Evolutionary conservation across 306 rosid species (phyloP).

Genomic region (Hippophae gyantsensis): DNA sequence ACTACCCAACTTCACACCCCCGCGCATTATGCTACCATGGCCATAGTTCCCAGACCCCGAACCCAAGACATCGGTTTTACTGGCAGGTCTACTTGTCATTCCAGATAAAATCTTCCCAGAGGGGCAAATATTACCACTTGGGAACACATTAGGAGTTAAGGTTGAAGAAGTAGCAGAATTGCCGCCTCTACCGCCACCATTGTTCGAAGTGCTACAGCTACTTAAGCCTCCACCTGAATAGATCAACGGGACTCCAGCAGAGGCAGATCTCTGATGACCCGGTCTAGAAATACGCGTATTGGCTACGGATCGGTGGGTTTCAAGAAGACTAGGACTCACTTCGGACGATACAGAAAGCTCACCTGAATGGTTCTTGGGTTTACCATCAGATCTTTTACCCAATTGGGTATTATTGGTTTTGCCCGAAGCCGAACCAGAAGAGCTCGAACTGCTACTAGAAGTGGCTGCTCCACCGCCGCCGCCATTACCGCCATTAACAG

Average conservation of each 20-base stretch:
- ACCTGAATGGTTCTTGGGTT: conserved; percentile 37
- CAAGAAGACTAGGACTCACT: conserved; percentile 29
- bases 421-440: conserved; percentile 52
- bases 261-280: conserved; percentile 71
- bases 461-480: conserved; percentile 10
- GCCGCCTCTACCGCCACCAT: conserved; percentile 9
- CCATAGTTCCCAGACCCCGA: conserved; percentile 71
- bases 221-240: conserved; percentile 48
- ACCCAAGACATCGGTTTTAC: conserved; percentile 62
- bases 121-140: conserved; percentile 70
- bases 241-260: conserved; percentile 72
- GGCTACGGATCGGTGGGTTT: conserved; percentile 38
- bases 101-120: conserved; percentile 46
- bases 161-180: conserved; percentile 17
- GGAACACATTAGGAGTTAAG: conserved; percentile 28
- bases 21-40: conserved; percentile 75
- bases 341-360: conserved; percentile 38
- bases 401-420: conserved; percentile 24
- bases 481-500: conserved; percentile 16
- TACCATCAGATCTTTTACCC: conserved; percentile 36
- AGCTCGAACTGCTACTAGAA: conserved; percentile 47
- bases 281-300: conserved; percentile 32
- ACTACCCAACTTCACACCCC: conserved; percentile 30
- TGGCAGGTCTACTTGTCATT: conserved; percentile 30
- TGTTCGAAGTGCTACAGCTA: conserved; percentile 13